Base-by-base conservation (phyloP, 2,329 filamentous ascomycete species). In the Xylaria sp. region DNA sequence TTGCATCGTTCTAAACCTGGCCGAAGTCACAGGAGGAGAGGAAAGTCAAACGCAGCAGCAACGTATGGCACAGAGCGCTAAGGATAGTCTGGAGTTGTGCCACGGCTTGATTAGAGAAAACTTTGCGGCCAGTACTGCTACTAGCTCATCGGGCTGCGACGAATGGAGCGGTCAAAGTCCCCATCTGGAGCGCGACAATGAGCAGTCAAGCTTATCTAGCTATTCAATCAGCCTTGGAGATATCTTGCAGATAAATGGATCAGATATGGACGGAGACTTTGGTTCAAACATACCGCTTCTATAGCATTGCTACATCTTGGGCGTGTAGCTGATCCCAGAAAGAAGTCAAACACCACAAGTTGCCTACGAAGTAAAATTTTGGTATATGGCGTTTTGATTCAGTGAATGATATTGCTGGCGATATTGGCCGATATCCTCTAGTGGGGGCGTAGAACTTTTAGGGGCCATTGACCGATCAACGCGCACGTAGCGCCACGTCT, bases 11-110 rank as follows among this genome's bases (percentile, higher is more conserved):
- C 60, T 65, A 31, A 56, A 39, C 8, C 66, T 56, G n/a, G 56
- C 23, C 3, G 56, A 65, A 34, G 23, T 56, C 13, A n/a, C 23
- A 25, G 56, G 34, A 31, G 61, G 50, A 3, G 39, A 48, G 12
- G 46, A 13, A 1, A 20, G 8, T 51, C 25, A 15, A 37, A 37
- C 23, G 9, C 65, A 37, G 23, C 61, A 65, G 56, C 56, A 51
- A 25, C 56, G 48, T 41, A 68, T 68, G 62, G 50, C 39, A 12
- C 48, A 50, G 20, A 65, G 61, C n/a, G 50, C 61, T 3, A 57
- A 65, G n/a, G 51, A 65, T 28, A 65, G 66, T n/a, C 25, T 68
- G 28, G 50, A 68, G 39, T 10, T 41, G 2, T 68, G 61, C 31
- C 37, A 51, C 10, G 20, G 20, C 4, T 51, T 65, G 39, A 61